These are phyloP conservation scores for Fusarium marasasianum DNA, from an alignment of 2,329 filamentous ascomycete species.

Conservation along the genomic window DNA sequence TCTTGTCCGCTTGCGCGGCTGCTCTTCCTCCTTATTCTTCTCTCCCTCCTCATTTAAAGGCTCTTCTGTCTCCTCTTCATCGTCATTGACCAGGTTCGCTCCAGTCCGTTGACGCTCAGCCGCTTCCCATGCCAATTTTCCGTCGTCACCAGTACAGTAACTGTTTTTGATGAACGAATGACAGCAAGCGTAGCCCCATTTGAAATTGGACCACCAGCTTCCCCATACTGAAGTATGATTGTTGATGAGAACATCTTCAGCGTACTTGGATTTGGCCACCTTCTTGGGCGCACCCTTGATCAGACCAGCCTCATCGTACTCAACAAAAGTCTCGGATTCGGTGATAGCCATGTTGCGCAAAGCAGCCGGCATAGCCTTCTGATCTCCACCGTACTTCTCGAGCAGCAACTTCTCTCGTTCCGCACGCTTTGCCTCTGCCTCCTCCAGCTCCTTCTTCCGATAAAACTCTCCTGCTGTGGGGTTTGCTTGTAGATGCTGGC, in stretches of 20 bases:
- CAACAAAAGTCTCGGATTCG: constrained; percentile 87
- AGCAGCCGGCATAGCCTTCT: constrained; percentile 64
- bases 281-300: constrained; percentile 88
- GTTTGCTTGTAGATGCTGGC: constrained; percentile 92
- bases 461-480: constrained; percentile 90
- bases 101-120: constrained; percentile 70
- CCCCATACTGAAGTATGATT: constrained; percentile 96
- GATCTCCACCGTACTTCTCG: constrained; percentile 83
- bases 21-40: constrained; percentile 45
- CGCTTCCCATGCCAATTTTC: constrained; percentile 81
- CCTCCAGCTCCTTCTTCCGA: constrained; percentile 81
- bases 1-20: constrained; percentile 75
- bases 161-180: constrained; percentile 95
- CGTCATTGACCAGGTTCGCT: constrained; percentile 50
- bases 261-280: constrained; percentile 86
- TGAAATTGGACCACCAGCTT: constrained; percentile 95
- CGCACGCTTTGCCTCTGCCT: constrained; percentile 73
- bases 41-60: constrained; percentile 44
- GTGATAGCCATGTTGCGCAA: constrained; percentile 74
- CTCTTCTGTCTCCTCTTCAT: constrained; percentile 39
- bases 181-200: constrained; percentile 97
- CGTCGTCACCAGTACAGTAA: constrained; percentile 94
- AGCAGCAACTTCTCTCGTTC: constrained; percentile 75
- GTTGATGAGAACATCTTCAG: constrained; percentile 86
- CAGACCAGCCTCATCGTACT: constrained; percentile 90